Base-by-base conservation (phyloP, 176 grass and related monocot genomes). In the Oryza glumipatula region DNA sequence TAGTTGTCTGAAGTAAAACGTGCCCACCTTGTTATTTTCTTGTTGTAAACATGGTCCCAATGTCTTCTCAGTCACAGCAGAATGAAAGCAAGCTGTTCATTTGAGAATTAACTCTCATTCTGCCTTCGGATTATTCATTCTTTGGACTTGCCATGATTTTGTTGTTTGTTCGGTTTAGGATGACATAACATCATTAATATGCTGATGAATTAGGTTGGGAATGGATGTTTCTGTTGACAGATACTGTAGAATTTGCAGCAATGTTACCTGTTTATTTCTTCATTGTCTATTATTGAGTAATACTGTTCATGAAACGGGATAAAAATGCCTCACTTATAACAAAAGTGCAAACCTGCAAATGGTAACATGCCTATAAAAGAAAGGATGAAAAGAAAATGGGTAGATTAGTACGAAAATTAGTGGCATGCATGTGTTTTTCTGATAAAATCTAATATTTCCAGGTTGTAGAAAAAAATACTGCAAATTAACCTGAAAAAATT, bases 401-500 rank as follows among this genome's bases (percentile, higher is more conserved):
- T 22, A 61, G 52, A 56, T 77, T 67, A 41, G 11, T 54, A 72
- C 11, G 21, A 71, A 71, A 76, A 65, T 68, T 17, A 3, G 36
- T n/a, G 17, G 21, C 19, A 45, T 12, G 65, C 5, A 71, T 51
- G n/a, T 70, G 33, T 67, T 39, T 51, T 83, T 72, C 8, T 5
- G 11, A 54, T 48, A 41, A 30, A 74, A 86, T 80, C 10, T 21
- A 38, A 2, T 68, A 3, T 43, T 76, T 38, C 12, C 11, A 68
- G 17, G n/a, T 17, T 66, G 17, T 21, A 32, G 36, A 82, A 88
- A 88, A 82, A 28, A 77, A 77, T 16, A 72, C 2, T 1, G 26
- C 14, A 41, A 1, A 68, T 6, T 56, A 39, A 67, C 58, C 0
- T 61, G 9, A 9, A 22, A 61, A 10, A 22, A 22, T 3, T 22